Percentiles rank a stretch among this genome's conserved stretches.
phyloP scores from a whole-genome alignment of 805 yeast genomes.

The Candida chilensis region DNA sequence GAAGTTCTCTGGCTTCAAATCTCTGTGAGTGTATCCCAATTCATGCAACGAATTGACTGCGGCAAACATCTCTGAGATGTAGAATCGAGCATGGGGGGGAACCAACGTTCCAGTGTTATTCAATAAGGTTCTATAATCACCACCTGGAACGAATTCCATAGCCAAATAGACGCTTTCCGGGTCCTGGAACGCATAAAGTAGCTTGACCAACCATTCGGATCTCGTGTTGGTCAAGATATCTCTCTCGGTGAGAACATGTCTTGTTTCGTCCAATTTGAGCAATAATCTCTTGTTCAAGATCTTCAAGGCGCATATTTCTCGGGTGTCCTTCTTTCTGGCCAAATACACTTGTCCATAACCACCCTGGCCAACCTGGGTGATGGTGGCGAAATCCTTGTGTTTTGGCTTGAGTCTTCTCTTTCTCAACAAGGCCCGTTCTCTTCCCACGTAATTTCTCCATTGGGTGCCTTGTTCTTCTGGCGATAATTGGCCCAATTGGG shows the following conservation, averaged over 20 bases:
- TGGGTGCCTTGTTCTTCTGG: constrained; percentile 37
- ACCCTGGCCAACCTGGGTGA: constrained; percentile 99
- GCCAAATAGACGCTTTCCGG: constrained; percentile 84
- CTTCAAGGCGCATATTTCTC: constrained; percentile 92
- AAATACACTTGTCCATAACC: constrained; percentile 98
- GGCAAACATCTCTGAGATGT: constrained; percentile 92
- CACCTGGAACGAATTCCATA: constrained; percentile 99
- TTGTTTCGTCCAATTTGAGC: constrained; percentile 86
- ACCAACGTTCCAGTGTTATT: constrained; percentile 89
- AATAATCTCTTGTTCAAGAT: constrained; percentile 81
- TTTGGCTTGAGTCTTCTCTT: constrained; percentile 87
- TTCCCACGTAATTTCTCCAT: constrained; percentile 74
- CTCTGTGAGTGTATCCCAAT: constrained; percentile 94
- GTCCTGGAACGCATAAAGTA: constrained; percentile 93
- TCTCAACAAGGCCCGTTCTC: constrained; percentile 78
- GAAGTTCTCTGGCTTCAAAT: constrained; percentile 91
- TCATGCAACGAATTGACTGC: constrained; percentile 91
- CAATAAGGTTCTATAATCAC: constrained; percentile 90
- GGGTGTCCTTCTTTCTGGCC: constrained; percentile 89
- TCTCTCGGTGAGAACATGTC: constrained; percentile 92
- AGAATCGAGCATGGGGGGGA: constrained; percentile 94
- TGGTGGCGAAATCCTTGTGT: constrained; percentile 91
- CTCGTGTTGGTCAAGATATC: constrained; percentile 95
- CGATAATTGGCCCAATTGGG: constrained; percentile 27
- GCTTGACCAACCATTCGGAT: constrained; percentile 91